Evolutionary conservation across 306 rosid genomes (phyloP), one percentile per base, ranked within the genome.

Genomic region (Macrotyloma uniflorum): DNA sequence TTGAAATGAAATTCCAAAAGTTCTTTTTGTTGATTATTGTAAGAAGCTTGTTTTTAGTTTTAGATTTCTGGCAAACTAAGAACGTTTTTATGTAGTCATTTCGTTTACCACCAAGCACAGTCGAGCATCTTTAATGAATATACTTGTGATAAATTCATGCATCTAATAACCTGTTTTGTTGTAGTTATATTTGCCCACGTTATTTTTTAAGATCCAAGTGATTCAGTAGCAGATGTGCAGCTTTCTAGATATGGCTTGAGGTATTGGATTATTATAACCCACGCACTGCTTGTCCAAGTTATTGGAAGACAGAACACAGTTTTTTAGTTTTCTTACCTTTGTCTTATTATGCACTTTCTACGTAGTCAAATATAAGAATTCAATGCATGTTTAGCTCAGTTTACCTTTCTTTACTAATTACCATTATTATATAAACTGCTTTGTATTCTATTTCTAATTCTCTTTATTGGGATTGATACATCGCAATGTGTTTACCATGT

Each of bases 161-260:
- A 70, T 63, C 53, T 61, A 70, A 76, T 38, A 59, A 62, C 16
- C 53, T 40, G 6, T 18, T 49, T 32, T 75, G 13, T 30, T 45
- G 30, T 62, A 65, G 35, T 72, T 15, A 30, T 4, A 69, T 36
- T 69, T 38, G 38, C 7, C 10, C 19, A 35, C 36, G 23, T 79
- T 65, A 67, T 49, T 73, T 59, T 83, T 83, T 79, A 36, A 79
- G 83, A 79, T 79, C 78, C 83, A 83, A 83, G 80, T 83, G 83
- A 79, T 83, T 67, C 57, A 15, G 49, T 59, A 51, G 71, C 83
- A 72, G 85, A 49, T 47, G 67, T 59, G 70, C 83, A 80, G 85
- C 74, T 77, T 77, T 76, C 23, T 75, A 67, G 30, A 30, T 32
- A 14, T 63, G 75, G 36, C 57, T 59, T 50, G 23, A 74, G 36